phyloP scores from a whole-genome alignment of 345 rosid species.

The Murraya paniculata region DNA sequence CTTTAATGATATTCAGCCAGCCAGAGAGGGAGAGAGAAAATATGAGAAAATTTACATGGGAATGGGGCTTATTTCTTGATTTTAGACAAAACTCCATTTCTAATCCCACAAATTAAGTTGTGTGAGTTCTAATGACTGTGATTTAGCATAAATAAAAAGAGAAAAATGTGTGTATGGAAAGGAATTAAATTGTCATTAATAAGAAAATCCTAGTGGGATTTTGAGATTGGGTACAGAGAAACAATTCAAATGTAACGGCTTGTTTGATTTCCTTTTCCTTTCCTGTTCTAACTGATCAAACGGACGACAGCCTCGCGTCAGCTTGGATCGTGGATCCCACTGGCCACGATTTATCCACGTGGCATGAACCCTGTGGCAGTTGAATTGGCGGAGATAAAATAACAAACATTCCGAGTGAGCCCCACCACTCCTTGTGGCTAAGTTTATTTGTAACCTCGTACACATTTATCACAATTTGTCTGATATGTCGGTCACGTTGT shows the following conservation, averaged over 20 bases:
- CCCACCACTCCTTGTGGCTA: too few relatives aligned
- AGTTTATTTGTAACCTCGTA: too few relatives aligned
- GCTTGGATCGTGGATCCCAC: neutral
- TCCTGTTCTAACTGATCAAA: neutral
- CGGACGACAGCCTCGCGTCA: neutral
- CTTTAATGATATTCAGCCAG: neutral
- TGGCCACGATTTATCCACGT: neutral
- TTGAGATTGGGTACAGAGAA: neutral
- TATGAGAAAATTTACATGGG: conserved; percentile 12
- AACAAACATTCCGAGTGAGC: too few relatives aligned
- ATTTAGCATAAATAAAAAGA: neutral
- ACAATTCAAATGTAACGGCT: neutral
- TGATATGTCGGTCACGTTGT: too few relatives aligned
- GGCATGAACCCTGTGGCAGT: neutral
- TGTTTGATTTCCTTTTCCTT: neutral
- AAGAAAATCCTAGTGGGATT: neutral
- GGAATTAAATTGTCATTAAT: neutral
- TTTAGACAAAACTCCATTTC: conserved; percentile 10
- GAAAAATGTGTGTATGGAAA: neutral
- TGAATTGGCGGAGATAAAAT: neutral
- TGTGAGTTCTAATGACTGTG: neutral
- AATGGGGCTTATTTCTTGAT: neutral
- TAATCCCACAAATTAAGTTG: neutral
- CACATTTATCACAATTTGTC: too few relatives aligned
- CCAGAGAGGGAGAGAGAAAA: neutral